A percentile compares a stretch with the other conserved stretches of the same genome.
These are phyloP conservation scores for Malassezia equina DNA, from an alignment of 1,284 basidiomycete species.

Conservation along the genomic window DNA sequence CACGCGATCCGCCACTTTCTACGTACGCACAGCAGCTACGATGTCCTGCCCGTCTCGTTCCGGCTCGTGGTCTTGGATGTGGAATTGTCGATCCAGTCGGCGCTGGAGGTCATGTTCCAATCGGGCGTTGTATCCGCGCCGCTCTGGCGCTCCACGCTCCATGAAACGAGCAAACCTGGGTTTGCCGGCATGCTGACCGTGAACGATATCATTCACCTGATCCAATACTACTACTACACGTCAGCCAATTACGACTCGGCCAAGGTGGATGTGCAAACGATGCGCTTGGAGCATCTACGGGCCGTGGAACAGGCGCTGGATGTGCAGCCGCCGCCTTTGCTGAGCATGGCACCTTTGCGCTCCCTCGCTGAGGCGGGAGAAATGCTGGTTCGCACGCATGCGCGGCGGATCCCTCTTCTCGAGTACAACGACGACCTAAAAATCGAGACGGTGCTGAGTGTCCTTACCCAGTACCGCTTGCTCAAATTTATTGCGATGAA, in stretches of 20 bases:
- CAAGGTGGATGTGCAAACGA: constrained; percentile 82
- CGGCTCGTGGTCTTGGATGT: constrained; percentile 85
- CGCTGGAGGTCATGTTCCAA: constrained; percentile 47
- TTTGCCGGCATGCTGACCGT: constrained; percentile 48
- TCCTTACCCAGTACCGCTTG: constrained; percentile 91
- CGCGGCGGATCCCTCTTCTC: constrained; percentile 81
- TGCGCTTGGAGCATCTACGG: constrained; percentile 60
- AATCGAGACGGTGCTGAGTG: constrained; percentile 88
- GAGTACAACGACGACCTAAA: constrained; percentile 88
- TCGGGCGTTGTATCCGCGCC: constrained; percentile 84
- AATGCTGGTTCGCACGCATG: constrained; percentile 86
- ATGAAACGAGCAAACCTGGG: constrained; percentile 20
- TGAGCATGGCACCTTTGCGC: constrained; percentile 71
- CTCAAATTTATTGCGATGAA: constrained; percentile 98
- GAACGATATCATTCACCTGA: constrained; percentile 46
- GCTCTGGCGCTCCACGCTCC: constrained; percentile 56
- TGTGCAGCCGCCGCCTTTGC: constrained; percentile 81
- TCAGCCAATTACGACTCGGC: constrained; percentile 64
- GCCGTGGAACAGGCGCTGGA: constrained; percentile 88
- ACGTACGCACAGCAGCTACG: constrained; percentile 75
- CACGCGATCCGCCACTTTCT: constrained; percentile 70
- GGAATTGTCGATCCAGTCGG: constrained; percentile 42
- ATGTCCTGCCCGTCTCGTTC: constrained; percentile 91
- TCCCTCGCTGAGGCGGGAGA: constrained; percentile 84
- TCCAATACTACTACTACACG: constrained; percentile 44